These are phyloP conservation scores for Russula compacta DNA, from an alignment of 768 basidiomycete species.

Conservation along the genomic window DNA sequence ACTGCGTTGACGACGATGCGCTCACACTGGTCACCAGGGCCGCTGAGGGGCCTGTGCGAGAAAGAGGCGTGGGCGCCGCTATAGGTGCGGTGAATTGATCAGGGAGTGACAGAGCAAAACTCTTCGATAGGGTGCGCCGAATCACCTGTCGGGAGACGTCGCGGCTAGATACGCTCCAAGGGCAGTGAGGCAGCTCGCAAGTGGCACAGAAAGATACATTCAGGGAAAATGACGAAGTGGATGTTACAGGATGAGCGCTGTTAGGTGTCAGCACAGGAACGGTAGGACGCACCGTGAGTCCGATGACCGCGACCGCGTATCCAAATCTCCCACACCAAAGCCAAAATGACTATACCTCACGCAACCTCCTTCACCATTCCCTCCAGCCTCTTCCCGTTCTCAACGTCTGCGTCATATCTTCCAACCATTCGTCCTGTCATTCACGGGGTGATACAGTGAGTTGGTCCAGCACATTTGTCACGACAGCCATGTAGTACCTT, in stretches of 20 bases:
- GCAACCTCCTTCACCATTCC: conserved; percentile 53
- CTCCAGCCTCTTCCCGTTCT: conserved; percentile 29
- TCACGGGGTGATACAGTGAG: conserved; percentile 18
- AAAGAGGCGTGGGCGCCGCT: conserved; percentile 19
- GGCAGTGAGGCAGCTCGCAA: conserved; percentile 39
- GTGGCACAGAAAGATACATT: conserved; percentile 24
- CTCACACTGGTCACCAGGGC: conserved; percentile 37
- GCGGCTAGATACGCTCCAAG: conserved; percentile 47
- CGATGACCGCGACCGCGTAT: conserved; percentile 17
- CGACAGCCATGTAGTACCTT: conserved; percentile 10
- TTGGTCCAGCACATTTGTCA: conserved; percentile 10
- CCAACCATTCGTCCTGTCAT: conserved; percentile 19
- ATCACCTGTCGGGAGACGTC: conserved; percentile 44
- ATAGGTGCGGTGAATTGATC: conserved; percentile 20
- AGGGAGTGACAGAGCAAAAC: conserved; percentile 33
- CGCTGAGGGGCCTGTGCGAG: conserved; percentile 1
- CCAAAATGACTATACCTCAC: conserved; percentile 42
- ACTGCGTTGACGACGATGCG: conserved; percentile 43
- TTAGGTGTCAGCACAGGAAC: neutral
- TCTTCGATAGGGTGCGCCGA: conserved; percentile 38
- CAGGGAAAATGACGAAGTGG: conserved; percentile 36
- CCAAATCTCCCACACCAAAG: conserved; percentile 53
- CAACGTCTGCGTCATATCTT: conserved; percentile 8
- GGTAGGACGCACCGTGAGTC: neutral
- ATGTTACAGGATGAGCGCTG: conserved; percentile 62